Evolutionary conservation across 1,284 basidiomycete genomes (phyloP).

Genomic region (Sanguinoderma infundibulare): DNA sequence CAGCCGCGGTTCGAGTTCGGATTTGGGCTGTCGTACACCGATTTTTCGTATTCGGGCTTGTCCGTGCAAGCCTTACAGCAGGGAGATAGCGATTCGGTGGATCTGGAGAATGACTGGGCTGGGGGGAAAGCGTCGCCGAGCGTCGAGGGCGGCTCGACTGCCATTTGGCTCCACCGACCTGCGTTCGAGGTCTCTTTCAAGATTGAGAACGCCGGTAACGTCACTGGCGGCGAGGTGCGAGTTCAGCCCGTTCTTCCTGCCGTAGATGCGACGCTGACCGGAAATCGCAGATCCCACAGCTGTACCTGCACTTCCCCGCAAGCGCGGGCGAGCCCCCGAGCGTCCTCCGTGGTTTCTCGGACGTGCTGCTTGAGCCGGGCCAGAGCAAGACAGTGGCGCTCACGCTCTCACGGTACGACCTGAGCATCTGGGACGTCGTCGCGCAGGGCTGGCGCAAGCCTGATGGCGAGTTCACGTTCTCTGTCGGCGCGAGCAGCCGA

Average conservation of each 20-base stretch:
- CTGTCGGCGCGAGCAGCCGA: conserved; percentile 58
- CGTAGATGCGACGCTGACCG: not conserved
- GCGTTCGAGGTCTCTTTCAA: conserved; percentile 61
- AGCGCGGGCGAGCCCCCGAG: conserved; percentile 46
- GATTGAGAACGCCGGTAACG: conserved; percentile 59
- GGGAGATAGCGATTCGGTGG: conserved; percentile 38
- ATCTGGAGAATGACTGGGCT: conserved; percentile 56
- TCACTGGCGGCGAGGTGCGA: conserved; percentile 56
- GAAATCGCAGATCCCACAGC: conserved; percentile 47
- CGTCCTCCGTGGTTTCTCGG: conserved; percentile 49
- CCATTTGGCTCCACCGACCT: conserved; percentile 70
- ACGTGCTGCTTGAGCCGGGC: conserved; percentile 43
- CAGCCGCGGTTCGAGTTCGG: conserved; percentile 79
- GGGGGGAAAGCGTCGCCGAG: conserved; percentile 51
- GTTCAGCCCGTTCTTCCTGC: not conserved
- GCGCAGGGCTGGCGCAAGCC: conserved; percentile 59
- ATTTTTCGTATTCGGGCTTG: conserved; percentile 70
- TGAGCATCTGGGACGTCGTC: conserved; percentile 51
- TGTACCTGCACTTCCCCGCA: conserved; percentile 48
- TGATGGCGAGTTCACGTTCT: conserved; percentile 46
- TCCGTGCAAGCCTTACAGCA: conserved; percentile 43
- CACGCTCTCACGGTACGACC: conserved; percentile 46
- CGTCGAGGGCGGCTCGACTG: conserved; percentile 55
- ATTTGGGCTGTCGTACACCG: conserved; percentile 85
- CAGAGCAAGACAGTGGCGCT: conserved; percentile 41